These are phyloP conservation scores for Nectriaceae sp. DNA, from an alignment of 2,329 filamentous ascomycete species.

Conservation along the genomic window DNA sequence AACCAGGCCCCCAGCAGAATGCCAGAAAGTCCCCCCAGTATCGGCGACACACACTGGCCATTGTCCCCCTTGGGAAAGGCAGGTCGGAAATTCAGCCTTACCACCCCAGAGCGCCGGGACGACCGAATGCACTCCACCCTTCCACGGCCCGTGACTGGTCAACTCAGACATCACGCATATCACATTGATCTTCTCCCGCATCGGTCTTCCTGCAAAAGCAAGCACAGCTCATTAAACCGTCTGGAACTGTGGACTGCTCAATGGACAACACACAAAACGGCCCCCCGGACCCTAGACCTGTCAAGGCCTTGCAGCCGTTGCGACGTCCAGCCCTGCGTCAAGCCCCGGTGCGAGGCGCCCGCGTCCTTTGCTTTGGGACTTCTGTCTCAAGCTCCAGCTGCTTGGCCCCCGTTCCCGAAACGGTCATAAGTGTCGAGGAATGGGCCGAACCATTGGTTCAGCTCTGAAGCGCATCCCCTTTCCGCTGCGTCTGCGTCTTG, in stretches of 20 bases:
- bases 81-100: conserved; percentile 21
- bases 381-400: conserved; percentile 6
- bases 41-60: neutral
- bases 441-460: conserved; percentile 13
- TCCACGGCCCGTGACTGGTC: too few relatives aligned
- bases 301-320: too few relatives aligned
- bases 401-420: conserved; percentile 12
- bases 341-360: too few relatives aligned
- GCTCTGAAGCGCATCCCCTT: conserved; percentile 2
- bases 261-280: too few relatives aligned
- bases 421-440: conserved; percentile 24
- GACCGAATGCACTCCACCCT: conserved; percentile 1
- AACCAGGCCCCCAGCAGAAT: too few relatives aligned
- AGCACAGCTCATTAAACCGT: neutral
- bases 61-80: neutral
- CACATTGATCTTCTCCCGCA: too few relatives aligned
- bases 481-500: neutral
- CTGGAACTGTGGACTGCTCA: too few relatives aligned
- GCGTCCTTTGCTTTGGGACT: conserved; percentile 7
- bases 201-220: too few relatives aligned
- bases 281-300: too few relatives aligned
- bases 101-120: conserved; percentile 11
- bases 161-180: neutral
- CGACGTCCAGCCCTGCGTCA: too few relatives aligned
- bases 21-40: too few relatives aligned